phyloP scores from a whole-genome alignment of 2,329 filamentous ascomycete genomes.

The Fusarium robinianum region DNA sequence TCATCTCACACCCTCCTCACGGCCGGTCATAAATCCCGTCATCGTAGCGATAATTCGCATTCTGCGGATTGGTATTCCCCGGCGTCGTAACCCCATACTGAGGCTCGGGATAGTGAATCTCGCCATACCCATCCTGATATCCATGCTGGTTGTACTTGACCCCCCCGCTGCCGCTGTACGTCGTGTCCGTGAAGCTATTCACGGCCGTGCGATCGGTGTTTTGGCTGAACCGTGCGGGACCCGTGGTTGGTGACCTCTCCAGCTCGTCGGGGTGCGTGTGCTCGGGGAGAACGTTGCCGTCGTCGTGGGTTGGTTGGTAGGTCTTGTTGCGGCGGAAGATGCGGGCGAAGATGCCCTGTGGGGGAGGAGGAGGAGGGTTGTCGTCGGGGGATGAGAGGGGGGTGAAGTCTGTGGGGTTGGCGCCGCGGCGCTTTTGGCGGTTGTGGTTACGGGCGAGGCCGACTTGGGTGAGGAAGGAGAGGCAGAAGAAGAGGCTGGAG shows the following conservation, averaged over 20 bases:
- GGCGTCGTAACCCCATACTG: slow-evolving; percentile 23
- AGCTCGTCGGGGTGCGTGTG: slow-evolving; percentile 49
- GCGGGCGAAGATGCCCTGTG: slow-evolving; percentile 41
- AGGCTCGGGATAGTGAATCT: slow-evolving; percentile 35
- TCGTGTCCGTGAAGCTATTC: slow-evolving; percentile 31
- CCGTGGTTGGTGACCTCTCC: slow-evolving; percentile 42
- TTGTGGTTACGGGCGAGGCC: slow-evolving; percentile 71
- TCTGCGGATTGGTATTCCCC: slow-evolving; percentile 6
- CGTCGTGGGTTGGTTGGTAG: slow-evolving; percentile 24
- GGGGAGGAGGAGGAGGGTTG: slow-evolving; percentile 54
- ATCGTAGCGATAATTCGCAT: slow-evolving; percentile 40
- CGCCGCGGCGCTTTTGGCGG: slow-evolving; percentile 74
- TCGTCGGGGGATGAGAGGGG: slow-evolving; percentile 48
- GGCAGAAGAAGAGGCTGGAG: slow-evolving; percentile 74
- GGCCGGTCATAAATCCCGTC: slow-evolving; percentile 45
- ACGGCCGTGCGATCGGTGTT: slow-evolving; percentile 46
- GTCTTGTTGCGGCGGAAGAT: slow-evolving; percentile 39
- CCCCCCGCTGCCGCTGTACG: no score
- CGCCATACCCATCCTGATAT: slow-evolving; percentile 37
- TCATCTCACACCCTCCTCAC: slow-evolving; percentile 9
- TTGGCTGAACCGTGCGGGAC: no score
- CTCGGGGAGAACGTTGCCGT: slow-evolving; percentile 43
- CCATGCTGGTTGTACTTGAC: slow-evolving; percentile 33
- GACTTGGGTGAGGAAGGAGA: slow-evolving; percentile 72
- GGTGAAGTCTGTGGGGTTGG: slow-evolving; percentile 50